phyloP scores from a whole-genome alignment of 257 asterid species.

The Craterostigma plantagineum region DNA sequence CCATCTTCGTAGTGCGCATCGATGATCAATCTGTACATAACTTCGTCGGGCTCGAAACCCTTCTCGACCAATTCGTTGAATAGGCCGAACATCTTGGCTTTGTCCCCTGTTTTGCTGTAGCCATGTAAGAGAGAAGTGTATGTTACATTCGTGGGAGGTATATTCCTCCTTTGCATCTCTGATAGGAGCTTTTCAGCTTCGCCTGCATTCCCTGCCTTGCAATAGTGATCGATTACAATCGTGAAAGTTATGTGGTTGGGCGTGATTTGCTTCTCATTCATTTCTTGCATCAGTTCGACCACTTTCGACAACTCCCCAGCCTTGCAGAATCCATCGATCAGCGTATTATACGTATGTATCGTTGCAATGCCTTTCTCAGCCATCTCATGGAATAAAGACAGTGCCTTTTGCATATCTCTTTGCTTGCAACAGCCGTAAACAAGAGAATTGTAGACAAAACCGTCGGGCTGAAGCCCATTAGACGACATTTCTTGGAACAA shows the following conservation, averaged over 20 bases:
- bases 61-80: constrained; percentile 41
- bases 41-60: constrained; percentile 69
- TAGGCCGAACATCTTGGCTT: constrained; percentile 36
- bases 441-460: constrained; percentile 49
- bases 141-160: constrained; percentile 52
- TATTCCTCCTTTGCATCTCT: constrained; percentile 42
- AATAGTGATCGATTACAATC: constrained; percentile 39
- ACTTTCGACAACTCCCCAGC: constrained; percentile 43
- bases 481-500: constrained; percentile 56
- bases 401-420: constrained; percentile 48
- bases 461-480: no score
- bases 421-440: constrained; percentile 71
- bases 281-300: constrained; percentile 35
- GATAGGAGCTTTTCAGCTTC: constrained; percentile 55
- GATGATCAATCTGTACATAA: constrained; percentile 29
- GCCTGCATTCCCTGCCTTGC: constrained; percentile 38
- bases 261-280: constrained; percentile 37
- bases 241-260: constrained; percentile 70
- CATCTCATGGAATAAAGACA: constrained; percentile 32
- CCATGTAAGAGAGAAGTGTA: constrained; percentile 63
- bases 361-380: constrained; percentile 41
- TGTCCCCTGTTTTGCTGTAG: constrained; percentile 44
- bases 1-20: constrained; percentile 46
- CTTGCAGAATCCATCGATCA: constrained; percentile 68
- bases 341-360: constrained; percentile 42